A percentile compares a stretch with the other conserved stretches of the same genome.
These are phyloP conservation scores for Cladosporium sp. DNA, from an alignment of 2,329 filamentous ascomycete genomes.

Conservation along the genomic window DNA sequence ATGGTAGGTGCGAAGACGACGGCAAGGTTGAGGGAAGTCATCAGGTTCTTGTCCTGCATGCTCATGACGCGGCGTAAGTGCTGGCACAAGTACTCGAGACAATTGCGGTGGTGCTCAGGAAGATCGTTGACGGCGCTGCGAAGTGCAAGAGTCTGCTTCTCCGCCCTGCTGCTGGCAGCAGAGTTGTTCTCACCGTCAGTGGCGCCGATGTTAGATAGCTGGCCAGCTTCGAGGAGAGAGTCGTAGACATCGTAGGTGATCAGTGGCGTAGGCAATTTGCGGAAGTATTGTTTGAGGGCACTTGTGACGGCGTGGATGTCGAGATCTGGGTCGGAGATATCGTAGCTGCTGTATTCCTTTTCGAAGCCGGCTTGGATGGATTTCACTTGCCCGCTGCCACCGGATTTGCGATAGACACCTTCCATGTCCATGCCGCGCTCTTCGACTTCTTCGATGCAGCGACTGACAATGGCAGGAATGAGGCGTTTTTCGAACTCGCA, in stretches of 20 bases:
- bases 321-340: slow-evolving; percentile 89
- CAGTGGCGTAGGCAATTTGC: slow-evolving; percentile 83
- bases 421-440: slow-evolving; percentile 94
- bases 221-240: slow-evolving; percentile 71
- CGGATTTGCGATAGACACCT: slow-evolving; percentile 97
- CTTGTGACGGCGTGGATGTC: slow-evolving; percentile 97
- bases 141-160: slow-evolving; percentile 54
- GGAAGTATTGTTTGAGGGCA: slow-evolving; percentile 95
- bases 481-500: slow-evolving; percentile 85
- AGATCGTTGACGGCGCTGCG: slow-evolving; percentile 74
- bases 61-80: slow-evolving; percentile 85
- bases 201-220: slow-evolving; percentile 52
- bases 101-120: slow-evolving; percentile 81
- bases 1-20: slow-evolving; percentile 98
- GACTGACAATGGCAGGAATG: slow-evolving; percentile 85
- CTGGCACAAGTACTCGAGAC: slow-evolving; percentile 90
- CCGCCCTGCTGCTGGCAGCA: slow-evolving; percentile 67
- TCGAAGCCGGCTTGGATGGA: slow-evolving; percentile 90
- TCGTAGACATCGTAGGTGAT: slow-evolving; percentile 94
- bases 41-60: slow-evolving; percentile 82
- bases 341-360: slow-evolving; percentile 71
- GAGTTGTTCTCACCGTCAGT: slow-evolving; percentile 56
- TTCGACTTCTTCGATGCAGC: slow-evolving; percentile 96
- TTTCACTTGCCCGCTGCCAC: slow-evolving; percentile 87
- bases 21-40: slow-evolving; percentile 94